Evolutionary conservation across 108 stramenopile species (phyloP), one percentile per base, ranked within the genome.

Genomic region (Discostella pseudostelligera): DNA sequence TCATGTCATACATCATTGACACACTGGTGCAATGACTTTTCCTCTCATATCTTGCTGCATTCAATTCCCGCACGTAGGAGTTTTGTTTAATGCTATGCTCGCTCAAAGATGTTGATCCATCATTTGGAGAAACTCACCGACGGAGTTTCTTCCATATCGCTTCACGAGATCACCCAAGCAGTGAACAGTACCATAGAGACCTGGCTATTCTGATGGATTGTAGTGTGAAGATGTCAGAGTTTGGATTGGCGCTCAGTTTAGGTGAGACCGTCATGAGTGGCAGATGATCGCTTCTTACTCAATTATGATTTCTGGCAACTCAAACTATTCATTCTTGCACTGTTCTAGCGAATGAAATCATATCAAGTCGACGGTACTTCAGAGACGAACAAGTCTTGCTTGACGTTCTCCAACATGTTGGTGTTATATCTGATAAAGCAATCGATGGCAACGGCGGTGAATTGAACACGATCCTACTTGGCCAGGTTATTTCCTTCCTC

Each of bases 21-120:
- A 8, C 17, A 1, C 1, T 1, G 32, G 3, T 32, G 32, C 32
- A 32, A 5, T 29, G 16, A 21, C 36, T 21, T 35, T 26, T 12
- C 59, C 3, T 58, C 9, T 54, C 26, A 43, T 5, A 16, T 16
- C 24, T 59, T 1, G 0, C 24, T 43, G 20, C 37, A 40, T 36
- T 60, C n/a, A 19, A 20, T 56, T 58, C 57, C 17, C 12, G 56
- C 22, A n/a, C 28, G 20, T 39, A 83, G 78, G 92, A 94, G 63
- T 94, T 84, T 81, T 88, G 86, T 62, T 63, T 72, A 17, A 69
- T 84, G 65, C 84, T 89, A 56, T 67, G 48, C 56, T 63, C 65
- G 32, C 49, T 45, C 11, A 62, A 58, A 2, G 57, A 67, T 13
- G 45, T 29, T 65, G 21, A 78, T 54, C 53, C 37, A 29, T 39